Percentiles rank a stretch among this genome's conserved stretches.
These are phyloP conservation scores for Alternaria sp. DNA, from an alignment of 2,329 filamentous ascomycete genomes.

Conservation along the genomic window DNA sequence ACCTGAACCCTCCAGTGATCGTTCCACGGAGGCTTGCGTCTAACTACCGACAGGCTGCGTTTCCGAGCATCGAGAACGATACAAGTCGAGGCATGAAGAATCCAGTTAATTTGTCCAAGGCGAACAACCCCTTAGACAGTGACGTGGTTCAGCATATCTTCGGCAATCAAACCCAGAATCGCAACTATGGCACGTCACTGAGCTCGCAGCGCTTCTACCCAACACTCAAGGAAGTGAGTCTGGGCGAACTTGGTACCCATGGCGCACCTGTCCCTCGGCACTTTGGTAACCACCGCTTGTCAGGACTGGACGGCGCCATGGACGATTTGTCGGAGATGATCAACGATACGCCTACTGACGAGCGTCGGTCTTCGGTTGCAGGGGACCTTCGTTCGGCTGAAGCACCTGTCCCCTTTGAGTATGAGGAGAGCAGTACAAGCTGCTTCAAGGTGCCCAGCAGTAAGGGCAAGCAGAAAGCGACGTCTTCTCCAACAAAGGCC, in stretches of 20 bases:
- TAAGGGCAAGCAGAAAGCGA: conserved; percentile 45
- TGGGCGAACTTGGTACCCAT: conserved; percentile 16
- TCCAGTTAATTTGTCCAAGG: conserved; percentile 26
- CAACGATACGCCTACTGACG: conserved; percentile 26
- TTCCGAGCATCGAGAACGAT: conserved; percentile 24
- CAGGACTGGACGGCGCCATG: conserved; percentile 51
- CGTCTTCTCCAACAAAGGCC: conserved; percentile 36
- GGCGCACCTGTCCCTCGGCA: conserved; percentile 23
- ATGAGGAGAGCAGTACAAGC: conserved; percentile 35
- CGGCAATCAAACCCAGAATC: conserved; percentile 38
- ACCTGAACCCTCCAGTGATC: conserved; percentile 20
- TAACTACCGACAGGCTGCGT: conserved; percentile 17
- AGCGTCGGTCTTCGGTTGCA: conserved; percentile 18
- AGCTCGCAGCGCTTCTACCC: conserved; percentile 40
- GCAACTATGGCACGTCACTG: conserved; percentile 29
- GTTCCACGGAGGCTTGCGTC: conserved; percentile 22
- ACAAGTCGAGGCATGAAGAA: conserved; percentile 22
- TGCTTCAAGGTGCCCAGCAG: conserved; percentile 43
- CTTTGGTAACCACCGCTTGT: conserved; percentile 38
- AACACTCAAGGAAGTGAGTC: conserved; percentile 33
- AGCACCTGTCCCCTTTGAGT: conserved; percentile 13
- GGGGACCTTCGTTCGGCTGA: conserved; percentile 14
- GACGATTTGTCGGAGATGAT: conserved; percentile 49
- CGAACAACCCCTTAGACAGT: conserved; percentile 20
- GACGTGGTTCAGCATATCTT: conserved; percentile 31